Base-by-base conservation (phyloP, 2,329 filamentous ascomycete genomes). In the Penicillium sp. region DNA sequence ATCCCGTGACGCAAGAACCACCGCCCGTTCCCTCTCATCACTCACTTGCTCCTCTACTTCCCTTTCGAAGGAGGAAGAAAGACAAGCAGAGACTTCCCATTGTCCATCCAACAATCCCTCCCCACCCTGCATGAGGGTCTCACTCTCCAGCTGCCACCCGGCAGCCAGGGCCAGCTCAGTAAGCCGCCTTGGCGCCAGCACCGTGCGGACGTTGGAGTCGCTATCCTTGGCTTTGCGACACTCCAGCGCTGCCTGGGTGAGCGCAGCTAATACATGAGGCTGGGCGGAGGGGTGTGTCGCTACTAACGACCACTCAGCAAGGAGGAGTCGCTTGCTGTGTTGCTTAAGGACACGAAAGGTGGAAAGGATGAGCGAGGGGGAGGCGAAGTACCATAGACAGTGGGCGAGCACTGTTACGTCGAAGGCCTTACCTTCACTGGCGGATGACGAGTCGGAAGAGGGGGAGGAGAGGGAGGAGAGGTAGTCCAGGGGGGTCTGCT, bases 341-440 rank as follows among this genome's bases (percentile, higher is more conserved):
- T 67, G 17, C 66, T 72, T 67, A 28, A 78, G 62, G n/a, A 70
- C 68, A 0, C 56, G 5, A 6, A 82, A 69, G n/a, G 77, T 74
- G 2, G 59, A 56, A 0, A 66, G 56, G 4, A 82, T 67, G 11
- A 70, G 60, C 0, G 62, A 58, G 0, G 73, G 73, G 1, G 73
- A 73, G 16, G 70, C 60, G 61, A 85, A 84, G 64, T 84, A 85
- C 78, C 79, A 85, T 28, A 82, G 72, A 59, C 74, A 78, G 65
- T 84, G 82, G 17, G 72, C 71, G 43, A 61, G 53, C 2, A 61
- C 48, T 19, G 57, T 42, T 33, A 50, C 50, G 47, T 59, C 71
- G 73, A 4, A 82, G 50, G 6, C 53, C 53, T 31, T 54, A 38
- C 22, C 64, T 14, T 64, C 65, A 17, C 63, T 67, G 17, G 33